Base-by-base conservation (phyloP, 768 basidiomycete species). In the Pulveroboletus sp. region DNA sequence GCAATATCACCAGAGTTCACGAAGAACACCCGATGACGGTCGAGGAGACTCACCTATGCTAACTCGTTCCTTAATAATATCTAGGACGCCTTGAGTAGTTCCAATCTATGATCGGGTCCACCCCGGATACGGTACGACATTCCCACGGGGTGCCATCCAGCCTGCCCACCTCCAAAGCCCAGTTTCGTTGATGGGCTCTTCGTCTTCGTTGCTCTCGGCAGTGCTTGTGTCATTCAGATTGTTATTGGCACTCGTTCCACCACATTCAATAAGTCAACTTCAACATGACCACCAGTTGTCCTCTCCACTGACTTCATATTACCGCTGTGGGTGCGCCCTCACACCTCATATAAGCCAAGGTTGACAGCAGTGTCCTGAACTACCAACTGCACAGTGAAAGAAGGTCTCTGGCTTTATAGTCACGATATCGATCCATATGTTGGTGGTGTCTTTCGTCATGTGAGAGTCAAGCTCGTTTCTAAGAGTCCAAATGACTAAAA, bases 371-470 rank as follows among this genome's bases (percentile, higher is more conserved):
- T 49, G 15, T 56, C 46, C 57, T 50, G 53, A 48, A 39, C 18
- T 14, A 10, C 37, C 8, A 18, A 33, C 42, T 17, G 45, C 43
- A 38, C 54, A 97, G 95, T 98, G 51, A 82, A 83, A 63, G 95
- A 97, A 69, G 94, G 93, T 15, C 76, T 95, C 5, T 92, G 85
- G 69, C 77, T 97, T 14, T 85, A 84, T 54, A 72, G 76, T 37
- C 73, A 87, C 69, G 83, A 81, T n/a, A 71, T 90, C 21, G 81
- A 93, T 63, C 93, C 93, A 28, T 97, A 96, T 58, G 78, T 85
- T 49, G 93, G 92, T 36, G 89, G 90, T 6, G 71, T 83, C 9
- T 91, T 95, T 63, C 79, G 85, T 61, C 93, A 95, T 68, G 93
- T 94, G 69, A 52, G 87, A 56, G 8, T 10, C 10, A 35, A 32